Conservation (phyloP, 345 rosid genomes). For the Lumnitzera racemosa region DNA sequence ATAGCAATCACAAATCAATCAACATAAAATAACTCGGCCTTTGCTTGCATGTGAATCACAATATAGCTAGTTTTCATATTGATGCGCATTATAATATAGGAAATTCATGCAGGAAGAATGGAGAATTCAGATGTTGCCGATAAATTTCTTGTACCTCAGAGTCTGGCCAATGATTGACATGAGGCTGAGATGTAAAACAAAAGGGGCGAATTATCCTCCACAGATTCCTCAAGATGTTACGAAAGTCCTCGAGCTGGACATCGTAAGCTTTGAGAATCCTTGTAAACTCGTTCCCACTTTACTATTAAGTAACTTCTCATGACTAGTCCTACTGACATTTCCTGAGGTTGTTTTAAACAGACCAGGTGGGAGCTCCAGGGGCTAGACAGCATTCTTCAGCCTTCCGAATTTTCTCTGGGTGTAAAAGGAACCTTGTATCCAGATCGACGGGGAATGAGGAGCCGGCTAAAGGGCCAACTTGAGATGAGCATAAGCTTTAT, state of each 20-base stretch:
- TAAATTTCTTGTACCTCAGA: slow-evolving; percentile 54
- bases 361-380: slow-evolving; percentile 82
- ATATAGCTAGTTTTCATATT: too few species aligned
- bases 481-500: slow-evolving; percentile 70
- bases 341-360: slow-evolving; percentile 23
- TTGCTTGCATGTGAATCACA: too few species aligned
- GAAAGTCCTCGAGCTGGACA: slow-evolving; percentile 65
- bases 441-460: slow-evolving; percentile 34
- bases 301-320: too few species aligned
- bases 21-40: too few species aligned
- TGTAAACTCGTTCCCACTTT: background rate
- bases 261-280: slow-evolving; percentile 36
- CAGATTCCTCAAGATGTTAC: slow-evolving; percentile 48
- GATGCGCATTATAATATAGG: background rate
- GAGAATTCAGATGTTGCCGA: slow-evolving; percentile 89
- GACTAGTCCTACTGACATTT: background rate
- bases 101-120: slow-evolving; percentile 54
- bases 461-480: slow-evolving; percentile 66
- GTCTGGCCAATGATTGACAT: slow-evolving; percentile 81
- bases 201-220: slow-evolving; percentile 64
- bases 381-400: slow-evolving; percentile 47
- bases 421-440: slow-evolving; percentile 70
- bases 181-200: slow-evolving; percentile 61
- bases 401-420: slow-evolving; percentile 52
- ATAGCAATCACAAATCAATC: too few species aligned